A percentile compares a stretch with the other conserved stretches of the same genome.
Evolutionary conservation across 441 rosid species (phyloP).

Genomic region (Pelargonium myrrhifolium): DNA sequence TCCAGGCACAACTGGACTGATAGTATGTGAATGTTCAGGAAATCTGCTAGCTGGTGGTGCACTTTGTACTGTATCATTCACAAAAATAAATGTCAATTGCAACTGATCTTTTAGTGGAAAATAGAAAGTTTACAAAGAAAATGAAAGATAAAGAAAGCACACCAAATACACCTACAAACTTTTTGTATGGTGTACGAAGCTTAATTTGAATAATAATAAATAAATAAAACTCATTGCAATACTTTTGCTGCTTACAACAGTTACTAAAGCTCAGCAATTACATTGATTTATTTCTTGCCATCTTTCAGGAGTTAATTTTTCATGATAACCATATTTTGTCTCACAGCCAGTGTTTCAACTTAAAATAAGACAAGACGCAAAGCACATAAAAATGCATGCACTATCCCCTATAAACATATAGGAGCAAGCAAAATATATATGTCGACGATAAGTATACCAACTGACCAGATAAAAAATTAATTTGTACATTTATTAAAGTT

Average conservation of each 20-base stretch:
- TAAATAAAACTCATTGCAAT: not conserved
- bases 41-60: conserved; percentile 28
- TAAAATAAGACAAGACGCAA: not conserved
- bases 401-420: not conserved
- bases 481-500: not conserved
- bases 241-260: not conserved
- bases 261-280: too few species aligned
- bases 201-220: not conserved
- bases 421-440: not conserved
- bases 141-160: not conserved
- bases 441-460: not conserved
- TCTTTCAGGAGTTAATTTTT: not conserved
- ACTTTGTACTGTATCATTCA: conserved; percentile 22
- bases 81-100: not conserved
- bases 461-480: not conserved
- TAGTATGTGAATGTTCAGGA: conserved; percentile 33
- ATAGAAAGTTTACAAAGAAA: not conserved
- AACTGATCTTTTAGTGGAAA: not conserved
- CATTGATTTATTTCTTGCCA: not conserved
- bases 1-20: conserved; percentile 33
- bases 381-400: not conserved
- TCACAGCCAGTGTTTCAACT: not conserved
- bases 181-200: not conserved
- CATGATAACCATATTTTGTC: too few species aligned
- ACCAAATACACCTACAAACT: not conserved